Percentiles rank a stretch among this genome's conserved stretches.
Conservation (phyloP, 805 yeast genomes). For the Blastobotrys attinorum region DNA sequence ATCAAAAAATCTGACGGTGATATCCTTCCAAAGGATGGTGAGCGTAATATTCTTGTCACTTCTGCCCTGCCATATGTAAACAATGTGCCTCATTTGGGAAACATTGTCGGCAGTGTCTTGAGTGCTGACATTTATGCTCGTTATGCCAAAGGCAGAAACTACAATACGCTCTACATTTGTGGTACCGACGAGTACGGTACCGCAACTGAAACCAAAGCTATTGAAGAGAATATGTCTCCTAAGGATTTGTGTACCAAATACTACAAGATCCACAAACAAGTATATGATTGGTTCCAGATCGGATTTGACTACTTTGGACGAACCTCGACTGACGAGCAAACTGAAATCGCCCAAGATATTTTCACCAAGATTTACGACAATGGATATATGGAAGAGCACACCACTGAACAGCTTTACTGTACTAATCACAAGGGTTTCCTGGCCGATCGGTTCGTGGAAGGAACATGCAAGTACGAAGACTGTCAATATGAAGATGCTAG, state of each 20-base stretch:
- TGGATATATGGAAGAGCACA: conserved; percentile 74
- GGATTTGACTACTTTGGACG: conserved; percentile 95
- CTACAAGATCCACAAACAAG: conserved; percentile 75
- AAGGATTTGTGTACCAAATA: conserved; percentile 85
- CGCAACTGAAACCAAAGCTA: conserved; percentile 97
- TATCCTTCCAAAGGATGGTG: conserved; percentile 59
- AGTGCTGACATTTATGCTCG: conserved; percentile 92
- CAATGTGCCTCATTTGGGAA: conserved; percentile 97
- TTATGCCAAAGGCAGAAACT: conserved; percentile 80
- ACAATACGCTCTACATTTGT: conserved; percentile 78
- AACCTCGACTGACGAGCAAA: conserved; percentile 86
- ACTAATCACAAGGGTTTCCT: conserved; percentile 81
- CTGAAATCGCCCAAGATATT: conserved; percentile 92
- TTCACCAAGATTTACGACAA: conserved; percentile 70
- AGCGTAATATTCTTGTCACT: conserved; percentile 79
- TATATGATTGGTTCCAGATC: conserved; percentile 95
- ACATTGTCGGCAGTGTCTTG: conserved; percentile 89
- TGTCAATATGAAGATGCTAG: conserved; percentile 95
- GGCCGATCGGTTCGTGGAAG: conserved; percentile 97
- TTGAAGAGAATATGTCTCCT: conserved; percentile 89
- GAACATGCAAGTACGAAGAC: conserved; percentile 75
- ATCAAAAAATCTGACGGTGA: conserved; percentile 22
- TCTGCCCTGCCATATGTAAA: conserved; percentile 97
- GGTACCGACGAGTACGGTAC: conserved; percentile 99
- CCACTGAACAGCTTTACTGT: conserved; percentile 87